These are phyloP conservation scores for Paramecium primaurelia DNA, from an alignment of 73 alveolate genomes.

Conservation along the genomic window DNA sequence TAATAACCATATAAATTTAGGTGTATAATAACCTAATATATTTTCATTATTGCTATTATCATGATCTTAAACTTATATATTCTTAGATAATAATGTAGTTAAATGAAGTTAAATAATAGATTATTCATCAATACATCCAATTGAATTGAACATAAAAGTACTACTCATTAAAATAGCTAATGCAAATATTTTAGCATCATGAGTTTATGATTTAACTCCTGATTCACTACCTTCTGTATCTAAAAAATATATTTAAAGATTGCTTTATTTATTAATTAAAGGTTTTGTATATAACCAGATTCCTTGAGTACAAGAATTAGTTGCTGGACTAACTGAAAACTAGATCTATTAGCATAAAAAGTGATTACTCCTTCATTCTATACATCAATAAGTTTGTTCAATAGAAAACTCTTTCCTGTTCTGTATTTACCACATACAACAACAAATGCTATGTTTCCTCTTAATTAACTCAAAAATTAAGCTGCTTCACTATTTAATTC, in stretches of 20 bases:
- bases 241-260: slow-evolving; percentile 85
- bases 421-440: slow-evolving; percentile 85
- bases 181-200: slow-evolving; percentile 96
- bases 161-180: slow-evolving; percentile 87
- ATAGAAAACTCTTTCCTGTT: slow-evolving; percentile 92
- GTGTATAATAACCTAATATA: slow-evolving; percentile 52
- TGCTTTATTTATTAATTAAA: slow-evolving; percentile 75
- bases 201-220: slow-evolving; percentile 85
- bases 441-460: neutral
- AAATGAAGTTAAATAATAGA: slow-evolving; percentile 85
- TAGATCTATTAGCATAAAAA: neutral
- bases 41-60: slow-evolving; percentile 43
- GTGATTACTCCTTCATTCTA: slow-evolving; percentile 65
- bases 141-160: slow-evolving; percentile 87
- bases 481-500: neutral
- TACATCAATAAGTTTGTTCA: slow-evolving; percentile 85
- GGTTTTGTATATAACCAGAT: slow-evolving; percentile 96
- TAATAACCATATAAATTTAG: slow-evolving; percentile 89
- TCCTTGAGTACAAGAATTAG: slow-evolving; percentile 95
- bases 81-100: slow-evolving; percentile 91
- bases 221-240: slow-evolving; percentile 98
- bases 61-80: slow-evolving; percentile 60
- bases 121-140: slow-evolving; percentile 95
- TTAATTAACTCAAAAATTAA: neutral
- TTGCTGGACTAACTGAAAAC: slow-evolving; percentile 84